phyloP scores from a whole-genome alignment of 2,329 filamentous ascomycete species.

The Alternaria tenuissima region DNA sequence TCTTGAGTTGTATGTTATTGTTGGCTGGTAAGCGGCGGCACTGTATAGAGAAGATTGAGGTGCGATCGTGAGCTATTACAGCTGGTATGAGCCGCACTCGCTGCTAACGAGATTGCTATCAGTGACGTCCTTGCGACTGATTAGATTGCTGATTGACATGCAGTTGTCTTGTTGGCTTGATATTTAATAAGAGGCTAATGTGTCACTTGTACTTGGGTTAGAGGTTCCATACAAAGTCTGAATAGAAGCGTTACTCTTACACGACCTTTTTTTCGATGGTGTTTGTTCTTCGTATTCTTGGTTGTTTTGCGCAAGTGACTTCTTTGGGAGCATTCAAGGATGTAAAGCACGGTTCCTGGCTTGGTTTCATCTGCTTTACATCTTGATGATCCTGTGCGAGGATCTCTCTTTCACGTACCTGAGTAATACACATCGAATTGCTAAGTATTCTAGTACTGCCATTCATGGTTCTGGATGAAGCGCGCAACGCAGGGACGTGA shows the following conservation, averaged over 20 bases:
- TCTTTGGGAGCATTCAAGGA: not conserved
- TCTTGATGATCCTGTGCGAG: not conserved
- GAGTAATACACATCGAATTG: not conserved
- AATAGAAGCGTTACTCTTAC: not conserved
- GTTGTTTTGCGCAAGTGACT: slow-evolving; percentile 3
- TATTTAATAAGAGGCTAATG: not conserved
- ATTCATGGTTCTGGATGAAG: not conserved
- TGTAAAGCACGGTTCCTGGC: not conserved
- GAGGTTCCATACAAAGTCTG: not conserved
- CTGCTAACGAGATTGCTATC: too few species aligned
- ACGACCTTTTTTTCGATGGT: too few species aligned
- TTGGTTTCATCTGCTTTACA: not conserved
- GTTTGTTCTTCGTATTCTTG: not conserved
- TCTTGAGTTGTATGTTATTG: too few species aligned
- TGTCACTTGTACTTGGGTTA: not conserved
- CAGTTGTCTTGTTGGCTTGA: too few species aligned
- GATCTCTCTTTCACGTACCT: not conserved
- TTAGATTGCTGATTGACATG: too few species aligned
- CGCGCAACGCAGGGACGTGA: not conserved
- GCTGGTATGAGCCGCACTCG: too few species aligned
- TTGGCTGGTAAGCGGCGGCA: too few species aligned
- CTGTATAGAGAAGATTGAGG: too few species aligned
- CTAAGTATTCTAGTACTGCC: not conserved
- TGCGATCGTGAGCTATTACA: too few species aligned
- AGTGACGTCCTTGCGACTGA: too few species aligned